Evolutionary conservation across 2,329 filamentous ascomycete genomes (phyloP).

Genomic region (Neocucurbitaria cava): DNA sequence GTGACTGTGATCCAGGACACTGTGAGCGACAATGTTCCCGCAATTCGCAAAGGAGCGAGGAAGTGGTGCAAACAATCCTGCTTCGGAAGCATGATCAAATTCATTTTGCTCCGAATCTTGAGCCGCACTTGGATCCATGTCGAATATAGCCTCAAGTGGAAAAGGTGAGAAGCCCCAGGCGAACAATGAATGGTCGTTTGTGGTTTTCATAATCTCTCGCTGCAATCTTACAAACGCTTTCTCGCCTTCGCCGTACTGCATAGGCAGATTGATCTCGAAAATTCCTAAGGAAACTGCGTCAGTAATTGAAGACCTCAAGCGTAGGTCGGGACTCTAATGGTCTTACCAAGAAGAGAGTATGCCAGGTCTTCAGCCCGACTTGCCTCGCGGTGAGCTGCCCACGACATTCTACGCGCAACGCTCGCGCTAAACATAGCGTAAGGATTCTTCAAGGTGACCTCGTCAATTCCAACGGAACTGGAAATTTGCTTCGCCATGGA

Average conservation of each 20-base stretch:
- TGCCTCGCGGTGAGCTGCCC: conserved; percentile 20
- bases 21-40: neutral
- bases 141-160: neutral
- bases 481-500: neutral
- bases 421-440: neutral
- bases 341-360: conserved; percentile 15
- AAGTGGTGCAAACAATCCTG: neutral
- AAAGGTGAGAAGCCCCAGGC: conserved; percentile 2
- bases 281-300: conserved; percentile 9
- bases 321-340: too few species aligned
- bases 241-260: conserved; percentile 19
- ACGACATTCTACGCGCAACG: conserved; percentile 15
- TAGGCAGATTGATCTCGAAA: conserved; percentile 19
- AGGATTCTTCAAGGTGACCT: neutral
- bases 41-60: neutral
- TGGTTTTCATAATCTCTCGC: conserved; percentile 6
- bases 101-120: neutral
- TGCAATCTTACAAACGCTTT: conserved; percentile 15
- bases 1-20: neutral
- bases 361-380: conserved; percentile 20
- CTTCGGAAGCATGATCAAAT: neutral
- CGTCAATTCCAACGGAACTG: conserved; percentile 1
- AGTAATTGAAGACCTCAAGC: too few species aligned
- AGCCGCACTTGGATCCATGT: neutral
- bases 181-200: conserved; percentile 6